phyloP scores from a whole-genome alignment of 2,329 filamentous ascomycete genomes.

The Aspergillus unguis region DNA sequence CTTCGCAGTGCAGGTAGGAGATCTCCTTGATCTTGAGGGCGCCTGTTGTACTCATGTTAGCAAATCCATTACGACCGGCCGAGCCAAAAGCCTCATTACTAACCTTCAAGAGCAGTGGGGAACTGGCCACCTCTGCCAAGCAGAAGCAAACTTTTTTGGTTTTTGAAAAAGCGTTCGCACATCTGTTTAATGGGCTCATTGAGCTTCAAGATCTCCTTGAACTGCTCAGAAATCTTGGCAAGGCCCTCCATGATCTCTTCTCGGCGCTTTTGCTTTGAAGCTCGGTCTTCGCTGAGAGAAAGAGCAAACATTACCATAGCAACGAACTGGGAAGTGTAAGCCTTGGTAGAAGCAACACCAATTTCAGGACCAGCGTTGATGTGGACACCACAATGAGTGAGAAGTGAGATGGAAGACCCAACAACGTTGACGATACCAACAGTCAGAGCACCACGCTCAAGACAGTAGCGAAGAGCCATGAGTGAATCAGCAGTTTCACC shows the following conservation, averaged over 20 bases:
- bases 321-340: slow-evolving; percentile 98
- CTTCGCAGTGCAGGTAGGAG: slow-evolving; percentile 98
- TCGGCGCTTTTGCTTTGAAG: slow-evolving; percentile 86
- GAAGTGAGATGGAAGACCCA: slow-evolving; percentile 95
- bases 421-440: slow-evolving; percentile 99
- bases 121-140: slow-evolving; percentile 94
- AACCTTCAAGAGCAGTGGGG: slow-evolving; percentile 85
- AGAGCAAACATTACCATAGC: slow-evolving; percentile 99
- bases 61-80: neutral
- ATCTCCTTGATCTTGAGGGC: slow-evolving; percentile 99
- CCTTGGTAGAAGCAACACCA: slow-evolving; percentile 98
- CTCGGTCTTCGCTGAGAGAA: slow-evolving; percentile 91
- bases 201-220: slow-evolving; percentile 85
- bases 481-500: slow-evolving; percentile 97
- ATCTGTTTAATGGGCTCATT: slow-evolving; percentile 93
- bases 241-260: slow-evolving; percentile 97
- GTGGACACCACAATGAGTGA: slow-evolving; percentile 99
- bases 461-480: slow-evolving; percentile 94
- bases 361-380: slow-evolving; percentile 99
- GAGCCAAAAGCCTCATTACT: slow-evolving; percentile 14
- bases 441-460: slow-evolving; percentile 94
- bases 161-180: slow-evolving; percentile 87
- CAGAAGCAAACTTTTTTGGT: slow-evolving; percentile 93
- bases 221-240: slow-evolving; percentile 80
- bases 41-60: slow-evolving; percentile 43